Percentiles rank a stretch among this genome's conserved stretches.
Conservation (phyloP, 306 rosid genomes). For the Casuarina cunninghamiana region DNA sequence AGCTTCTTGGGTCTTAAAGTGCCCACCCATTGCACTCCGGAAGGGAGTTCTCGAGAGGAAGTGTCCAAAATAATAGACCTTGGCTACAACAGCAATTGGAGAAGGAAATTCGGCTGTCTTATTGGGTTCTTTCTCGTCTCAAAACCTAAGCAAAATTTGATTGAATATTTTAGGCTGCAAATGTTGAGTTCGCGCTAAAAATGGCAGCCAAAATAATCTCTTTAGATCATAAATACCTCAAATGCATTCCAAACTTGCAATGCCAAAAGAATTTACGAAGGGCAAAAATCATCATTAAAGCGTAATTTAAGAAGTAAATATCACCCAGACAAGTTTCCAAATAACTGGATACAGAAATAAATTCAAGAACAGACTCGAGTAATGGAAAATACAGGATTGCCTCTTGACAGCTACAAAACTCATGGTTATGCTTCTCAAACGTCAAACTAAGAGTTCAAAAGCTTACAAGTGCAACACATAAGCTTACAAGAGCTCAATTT, state of each 20-base stretch:
- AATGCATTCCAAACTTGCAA: background rate
- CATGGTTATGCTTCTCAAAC: constrained; percentile 37
- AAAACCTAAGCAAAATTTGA: background rate
- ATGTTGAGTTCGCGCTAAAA: background rate
- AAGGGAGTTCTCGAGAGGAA: constrained; percentile 22
- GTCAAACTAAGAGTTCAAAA: constrained; percentile 24
- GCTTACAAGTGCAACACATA: constrained; percentile 55
- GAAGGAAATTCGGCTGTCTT: no score
- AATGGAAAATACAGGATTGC: constrained; percentile 18
- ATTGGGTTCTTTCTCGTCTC: background rate
- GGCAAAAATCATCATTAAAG: background rate
- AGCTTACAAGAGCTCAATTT: constrained; percentile 32
- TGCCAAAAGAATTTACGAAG: background rate
- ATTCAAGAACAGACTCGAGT: constrained; percentile 26
- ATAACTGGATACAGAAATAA: constrained; percentile 14
- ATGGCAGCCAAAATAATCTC: background rate
- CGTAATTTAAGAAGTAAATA: background rate
- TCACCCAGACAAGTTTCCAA: background rate
- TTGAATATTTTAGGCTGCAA: background rate
- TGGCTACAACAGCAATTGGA: no score
- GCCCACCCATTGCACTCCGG: constrained; percentile 12
- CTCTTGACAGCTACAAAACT: constrained; percentile 46
- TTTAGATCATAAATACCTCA: background rate
- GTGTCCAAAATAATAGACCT: background rate
- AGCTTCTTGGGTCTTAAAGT: constrained; percentile 1